Conservation (phyloP, 495 filamentous ascomycete genomes). For the Penicillium atrosanguineum region DNA sequence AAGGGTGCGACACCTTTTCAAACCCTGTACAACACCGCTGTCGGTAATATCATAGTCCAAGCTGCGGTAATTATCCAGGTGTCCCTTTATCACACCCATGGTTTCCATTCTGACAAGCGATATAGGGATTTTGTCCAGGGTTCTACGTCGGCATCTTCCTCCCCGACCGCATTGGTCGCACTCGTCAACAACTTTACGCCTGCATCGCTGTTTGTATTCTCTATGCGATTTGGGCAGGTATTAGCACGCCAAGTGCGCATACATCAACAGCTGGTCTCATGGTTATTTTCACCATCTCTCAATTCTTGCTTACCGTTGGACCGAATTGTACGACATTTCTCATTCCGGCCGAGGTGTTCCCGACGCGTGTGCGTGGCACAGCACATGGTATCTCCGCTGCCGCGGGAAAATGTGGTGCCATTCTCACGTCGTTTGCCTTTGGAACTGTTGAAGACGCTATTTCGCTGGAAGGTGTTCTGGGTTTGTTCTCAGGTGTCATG, state of each 20-base stretch:
- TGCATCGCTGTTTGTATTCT: slow-evolving; percentile 27
- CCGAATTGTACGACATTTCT: slow-evolving; percentile 35
- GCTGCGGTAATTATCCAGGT: slow-evolving; percentile 14
- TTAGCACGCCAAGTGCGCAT: slow-evolving; percentile 21
- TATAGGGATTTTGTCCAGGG: slow-evolving; percentile 31
- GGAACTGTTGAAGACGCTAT: slow-evolving; percentile 25
- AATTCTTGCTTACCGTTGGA: slow-evolving; percentile 27
- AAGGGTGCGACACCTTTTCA: slow-evolving; percentile 29
- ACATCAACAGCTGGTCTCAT: slow-evolving; percentile 31
- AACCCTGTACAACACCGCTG: slow-evolving; percentile 29
- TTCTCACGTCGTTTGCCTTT: slow-evolving; percentile 26
- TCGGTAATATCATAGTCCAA: slow-evolving; percentile 36
- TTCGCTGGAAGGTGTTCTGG: slow-evolving; percentile 23
- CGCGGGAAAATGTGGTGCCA: slow-evolving; percentile 25
- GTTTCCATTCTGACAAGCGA: neutral
- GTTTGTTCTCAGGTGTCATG: slow-evolving; percentile 29
- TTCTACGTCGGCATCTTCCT: slow-evolving; percentile 36
- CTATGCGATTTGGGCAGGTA: slow-evolving; percentile 34
- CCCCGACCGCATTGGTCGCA: slow-evolving; percentile 30
- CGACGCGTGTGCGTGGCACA: slow-evolving; percentile 25
- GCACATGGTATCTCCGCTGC: slow-evolving; percentile 27
- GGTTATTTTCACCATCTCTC: slow-evolving; percentile 27
- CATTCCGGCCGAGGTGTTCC: slow-evolving; percentile 27
- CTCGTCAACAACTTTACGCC: slow-evolving; percentile 29
- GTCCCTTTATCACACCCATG: neutral